Conservation (phyloP, 176 grass and related monocot species). For the Carex littledalei region DNA sequence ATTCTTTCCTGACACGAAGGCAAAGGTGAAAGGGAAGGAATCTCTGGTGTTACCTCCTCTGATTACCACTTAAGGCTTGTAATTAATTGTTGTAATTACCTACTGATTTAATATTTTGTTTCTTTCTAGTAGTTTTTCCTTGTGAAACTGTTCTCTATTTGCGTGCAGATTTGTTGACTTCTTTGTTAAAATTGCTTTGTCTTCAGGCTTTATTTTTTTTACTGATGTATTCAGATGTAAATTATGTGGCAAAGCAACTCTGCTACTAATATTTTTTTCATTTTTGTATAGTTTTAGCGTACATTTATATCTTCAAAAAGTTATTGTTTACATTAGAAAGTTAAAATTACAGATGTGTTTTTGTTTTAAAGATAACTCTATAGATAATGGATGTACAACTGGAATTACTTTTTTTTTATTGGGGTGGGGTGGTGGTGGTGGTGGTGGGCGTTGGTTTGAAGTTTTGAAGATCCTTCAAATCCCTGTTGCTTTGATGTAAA, state of each 20-base stretch:
- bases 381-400: too few relatives aligned
- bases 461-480: too few relatives aligned
- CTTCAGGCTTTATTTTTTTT: background rate
- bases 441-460: too few relatives aligned
- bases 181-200: background rate
- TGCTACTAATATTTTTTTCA: background rate
- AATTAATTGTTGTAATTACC: background rate
- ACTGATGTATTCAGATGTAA: background rate
- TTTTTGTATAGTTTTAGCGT: background rate
- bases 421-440: too few relatives aligned
- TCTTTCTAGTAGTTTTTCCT: too few relatives aligned
- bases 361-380: background rate
- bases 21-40: constrained; percentile 53
- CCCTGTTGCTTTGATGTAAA: too few relatives aligned
- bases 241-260: background rate
- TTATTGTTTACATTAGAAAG: background rate
- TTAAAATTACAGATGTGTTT: background rate
- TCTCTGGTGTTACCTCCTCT: constrained; percentile 43
- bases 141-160: background rate
- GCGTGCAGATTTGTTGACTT: background rate
- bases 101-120: background rate
- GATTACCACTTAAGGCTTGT: constrained; percentile 59
- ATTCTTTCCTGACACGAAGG: constrained; percentile 65
- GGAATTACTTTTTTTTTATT: too few relatives aligned
- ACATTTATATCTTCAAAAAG: background rate